A percentile compares a stretch with the other conserved stretches of the same genome.
phyloP scores from a whole-genome alignment of 495 filamentous ascomycete genomes.

The Filosporella fistucella region DNA sequence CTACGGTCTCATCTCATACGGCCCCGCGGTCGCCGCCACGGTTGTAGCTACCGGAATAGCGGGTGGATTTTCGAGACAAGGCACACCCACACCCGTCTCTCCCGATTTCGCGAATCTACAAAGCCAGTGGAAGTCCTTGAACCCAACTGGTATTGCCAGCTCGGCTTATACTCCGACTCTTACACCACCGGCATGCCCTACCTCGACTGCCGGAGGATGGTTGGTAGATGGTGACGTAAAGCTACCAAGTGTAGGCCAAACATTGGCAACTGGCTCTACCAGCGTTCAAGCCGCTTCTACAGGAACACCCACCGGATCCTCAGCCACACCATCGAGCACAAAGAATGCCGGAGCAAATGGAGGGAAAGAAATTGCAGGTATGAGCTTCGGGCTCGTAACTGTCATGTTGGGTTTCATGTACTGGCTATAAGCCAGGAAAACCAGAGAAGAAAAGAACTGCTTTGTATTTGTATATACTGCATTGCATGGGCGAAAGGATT shows the following conservation, averaged over 20 bases:
- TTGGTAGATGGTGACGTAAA: slow-evolving; percentile 60
- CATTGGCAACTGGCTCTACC: slow-evolving; percentile 19
- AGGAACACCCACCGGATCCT: slow-evolving; percentile 16
- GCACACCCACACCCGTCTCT: slow-evolving; percentile 66
- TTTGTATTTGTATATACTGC: slow-evolving; percentile 7
- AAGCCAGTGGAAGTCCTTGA: slow-evolving; percentile 69
- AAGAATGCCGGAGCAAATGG: slow-evolving; percentile 25
- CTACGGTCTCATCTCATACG: slow-evolving; percentile 83
- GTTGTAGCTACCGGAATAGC: slow-evolving; percentile 45
- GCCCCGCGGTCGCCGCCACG: slow-evolving; percentile 42
- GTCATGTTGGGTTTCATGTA: slow-evolving; percentile 51
- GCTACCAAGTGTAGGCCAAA: slow-evolving; percentile 65
- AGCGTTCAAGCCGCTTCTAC: slow-evolving; percentile 1
- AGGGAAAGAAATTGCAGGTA: slow-evolving; percentile 46
- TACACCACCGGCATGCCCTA: slow-evolving; percentile 65
- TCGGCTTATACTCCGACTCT: slow-evolving; percentile 59
- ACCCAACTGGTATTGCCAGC: slow-evolving; percentile 60
- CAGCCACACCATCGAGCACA: slow-evolving; percentile 11
- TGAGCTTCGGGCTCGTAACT: slow-evolving; percentile 44
- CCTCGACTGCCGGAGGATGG: slow-evolving; percentile 66
- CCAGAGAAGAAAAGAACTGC: neutral
- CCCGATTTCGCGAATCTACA: slow-evolving; percentile 79
- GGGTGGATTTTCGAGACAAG: slow-evolving; percentile 64
- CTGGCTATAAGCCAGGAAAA: slow-evolving; percentile 34
- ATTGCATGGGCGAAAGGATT: neutral